Percentiles rank a stretch among this genome's conserved stretches.
Conservation (phyloP, 1,139 yeast species). For the Kurtzmaniella natalensis region DNA sequence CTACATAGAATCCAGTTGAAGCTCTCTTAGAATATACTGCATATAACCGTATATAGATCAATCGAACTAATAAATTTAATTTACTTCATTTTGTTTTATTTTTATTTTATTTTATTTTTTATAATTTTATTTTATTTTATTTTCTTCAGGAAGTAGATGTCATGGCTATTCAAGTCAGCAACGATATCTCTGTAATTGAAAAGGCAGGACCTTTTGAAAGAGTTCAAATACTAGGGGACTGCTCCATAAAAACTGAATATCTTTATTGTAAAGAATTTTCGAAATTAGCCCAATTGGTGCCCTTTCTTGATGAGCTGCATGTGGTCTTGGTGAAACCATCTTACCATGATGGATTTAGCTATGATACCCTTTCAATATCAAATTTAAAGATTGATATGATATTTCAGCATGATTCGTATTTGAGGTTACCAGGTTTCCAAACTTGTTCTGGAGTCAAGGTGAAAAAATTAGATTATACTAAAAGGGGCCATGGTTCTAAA, state of each 20-base stretch:
- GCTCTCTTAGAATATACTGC: too few relatives aligned
- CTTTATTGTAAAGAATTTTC: background rate
- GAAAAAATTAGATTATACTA: conserved; percentile 13
- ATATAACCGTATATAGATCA: background rate
- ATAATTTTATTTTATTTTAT: too few relatives aligned
- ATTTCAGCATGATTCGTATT: conserved; percentile 5
- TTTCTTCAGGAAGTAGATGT: background rate
- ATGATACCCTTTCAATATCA: background rate
- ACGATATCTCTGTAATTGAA: background rate
- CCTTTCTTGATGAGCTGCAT: background rate
- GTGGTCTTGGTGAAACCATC: background rate
- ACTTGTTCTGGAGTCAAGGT: conserved; percentile 7
- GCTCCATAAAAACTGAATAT: background rate
- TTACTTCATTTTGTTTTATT: too few relatives aligned
- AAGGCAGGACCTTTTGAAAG: background rate
- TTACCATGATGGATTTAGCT: background rate
- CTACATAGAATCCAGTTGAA: too few relatives aligned
- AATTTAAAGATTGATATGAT: background rate
- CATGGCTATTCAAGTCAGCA: background rate
- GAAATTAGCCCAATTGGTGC: background rate
- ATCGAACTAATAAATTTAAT: too few relatives aligned
- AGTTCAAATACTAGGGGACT: conserved; percentile 1
- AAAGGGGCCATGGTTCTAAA: conserved; percentile 20
- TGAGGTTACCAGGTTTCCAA: conserved; percentile 5
- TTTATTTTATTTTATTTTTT: too few relatives aligned